Percentiles rank a stretch among this genome's conserved stretches.
These are phyloP conservation scores for Scedosporium boydii DNA, from an alignment of 2,329 filamentous ascomycete genomes.

Conservation along the genomic window DNA sequence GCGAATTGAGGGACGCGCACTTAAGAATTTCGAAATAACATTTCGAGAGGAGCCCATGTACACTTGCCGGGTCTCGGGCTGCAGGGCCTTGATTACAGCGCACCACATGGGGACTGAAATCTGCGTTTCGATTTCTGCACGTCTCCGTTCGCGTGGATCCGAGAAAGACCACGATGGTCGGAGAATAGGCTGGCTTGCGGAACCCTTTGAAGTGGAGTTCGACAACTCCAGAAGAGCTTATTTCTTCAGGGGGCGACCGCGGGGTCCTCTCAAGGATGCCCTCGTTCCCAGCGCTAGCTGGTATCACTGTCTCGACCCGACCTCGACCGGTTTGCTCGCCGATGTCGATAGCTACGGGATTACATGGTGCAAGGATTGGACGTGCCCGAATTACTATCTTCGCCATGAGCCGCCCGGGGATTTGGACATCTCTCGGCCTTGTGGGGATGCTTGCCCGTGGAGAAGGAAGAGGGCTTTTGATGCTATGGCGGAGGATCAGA, in stretches of 20 bases:
- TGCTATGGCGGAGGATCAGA: too few species aligned
- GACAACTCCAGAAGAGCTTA: not conserved
- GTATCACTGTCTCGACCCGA: not conserved
- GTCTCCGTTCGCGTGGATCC: not conserved
- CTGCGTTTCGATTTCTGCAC: too few species aligned
- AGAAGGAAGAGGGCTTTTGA: too few species aligned
- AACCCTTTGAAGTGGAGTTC: not conserved
- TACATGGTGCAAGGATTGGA: not conserved
- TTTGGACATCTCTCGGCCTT: too few species aligned
- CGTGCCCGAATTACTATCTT: not conserved
- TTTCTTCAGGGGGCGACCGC: too few species aligned
- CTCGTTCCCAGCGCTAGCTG: not conserved
- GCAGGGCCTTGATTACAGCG: not conserved
- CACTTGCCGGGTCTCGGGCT: not conserved
- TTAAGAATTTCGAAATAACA: not conserved
- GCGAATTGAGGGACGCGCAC: not conserved
- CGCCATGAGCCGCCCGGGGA: not conserved
- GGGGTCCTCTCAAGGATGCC: not conserved
- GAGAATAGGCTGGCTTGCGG: not conserved
- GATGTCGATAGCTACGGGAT: not conserved
- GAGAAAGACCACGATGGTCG: not conserved
- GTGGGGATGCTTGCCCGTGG: too few species aligned
- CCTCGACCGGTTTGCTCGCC: not conserved
- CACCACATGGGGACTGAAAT: too few species aligned
- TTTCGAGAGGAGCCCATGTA: not conserved